These are phyloP conservation scores for Symbiotaphrina buchneri DNA, from an alignment of 495 filamentous ascomycete genomes.

Conservation along the genomic window DNA sequence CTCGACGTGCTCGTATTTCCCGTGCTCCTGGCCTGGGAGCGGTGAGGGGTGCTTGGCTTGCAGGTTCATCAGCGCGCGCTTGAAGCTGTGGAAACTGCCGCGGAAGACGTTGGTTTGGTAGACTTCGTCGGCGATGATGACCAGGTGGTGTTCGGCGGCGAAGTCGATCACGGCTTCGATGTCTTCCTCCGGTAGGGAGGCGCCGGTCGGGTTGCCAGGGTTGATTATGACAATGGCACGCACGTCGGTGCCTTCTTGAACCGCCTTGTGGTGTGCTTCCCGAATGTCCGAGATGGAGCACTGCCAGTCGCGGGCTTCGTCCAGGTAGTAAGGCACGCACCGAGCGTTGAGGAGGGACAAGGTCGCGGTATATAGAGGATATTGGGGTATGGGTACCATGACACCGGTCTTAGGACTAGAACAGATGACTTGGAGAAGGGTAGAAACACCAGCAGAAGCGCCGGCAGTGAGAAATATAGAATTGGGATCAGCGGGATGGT, in stretches of 20 bases:
- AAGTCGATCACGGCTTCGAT: constrained; percentile 64
- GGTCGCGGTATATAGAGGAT: constrained; percentile 92
- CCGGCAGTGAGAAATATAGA: constrained; percentile 76
- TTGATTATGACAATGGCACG: constrained; percentile 93
- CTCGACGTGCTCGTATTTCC: constrained; percentile 66
- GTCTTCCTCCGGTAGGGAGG: constrained; percentile 53
- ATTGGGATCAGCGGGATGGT: constrained; percentile 52
- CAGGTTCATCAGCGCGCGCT: constrained; percentile 63
- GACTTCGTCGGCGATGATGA: constrained; percentile 87
- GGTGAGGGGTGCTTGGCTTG: constrained; percentile 51
- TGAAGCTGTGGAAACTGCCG: constrained; percentile 87
- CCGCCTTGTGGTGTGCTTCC: constrained; percentile 43
- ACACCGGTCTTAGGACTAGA: constrained; percentile 56
- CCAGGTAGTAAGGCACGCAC: constrained; percentile 80
- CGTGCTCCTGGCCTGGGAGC: too few relatives aligned
- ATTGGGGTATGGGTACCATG: constrained; percentile 90
- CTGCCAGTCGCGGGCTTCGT: constrained; percentile 68
- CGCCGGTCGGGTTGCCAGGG: constrained; percentile 92
- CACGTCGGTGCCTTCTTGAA: constrained; percentile 54
- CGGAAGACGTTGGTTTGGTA: constrained; percentile 98
- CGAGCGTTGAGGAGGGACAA: constrained; percentile 65
- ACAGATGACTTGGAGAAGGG: constrained; percentile 77
- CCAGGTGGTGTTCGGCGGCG: constrained; percentile 66
- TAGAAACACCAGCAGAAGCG: constrained; percentile 86
- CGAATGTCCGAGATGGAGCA: constrained; percentile 63